phyloP scores from a whole-genome alignment of 805 yeast species.

The Candida peoriensis region DNA sequence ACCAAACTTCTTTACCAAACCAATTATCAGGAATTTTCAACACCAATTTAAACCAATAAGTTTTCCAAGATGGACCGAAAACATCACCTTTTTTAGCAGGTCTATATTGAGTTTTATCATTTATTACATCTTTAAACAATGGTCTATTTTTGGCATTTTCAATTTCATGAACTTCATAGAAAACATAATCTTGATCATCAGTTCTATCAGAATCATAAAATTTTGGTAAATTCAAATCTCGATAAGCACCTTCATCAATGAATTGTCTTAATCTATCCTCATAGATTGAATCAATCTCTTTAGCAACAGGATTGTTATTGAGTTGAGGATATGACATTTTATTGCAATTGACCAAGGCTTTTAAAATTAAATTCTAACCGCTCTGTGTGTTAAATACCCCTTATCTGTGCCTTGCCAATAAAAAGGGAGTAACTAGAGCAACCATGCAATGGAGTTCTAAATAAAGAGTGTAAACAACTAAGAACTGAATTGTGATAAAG shows the following conservation, averaged over 20 bases:
- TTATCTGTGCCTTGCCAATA: no score
- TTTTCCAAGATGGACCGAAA: constrained; percentile 96
- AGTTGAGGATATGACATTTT: constrained; percentile 31
- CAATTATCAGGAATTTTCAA: constrained; percentile 56
- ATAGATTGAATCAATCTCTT: constrained; percentile 71
- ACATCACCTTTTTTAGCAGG: constrained; percentile 63
- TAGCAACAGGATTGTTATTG: constrained; percentile 57
- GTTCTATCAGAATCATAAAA: constrained; percentile 64
- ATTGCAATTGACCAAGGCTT: no score
- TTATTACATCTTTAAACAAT: constrained; percentile 32
- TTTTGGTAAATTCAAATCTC: constrained; percentile 68
- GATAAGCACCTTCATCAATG: constrained; percentile 74
- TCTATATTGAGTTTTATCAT: constrained; percentile 34
- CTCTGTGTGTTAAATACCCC: no score
- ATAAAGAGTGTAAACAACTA: no score
- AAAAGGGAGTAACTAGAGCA: no score
- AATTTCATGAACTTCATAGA: constrained; percentile 65
- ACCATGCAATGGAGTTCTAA: no score
- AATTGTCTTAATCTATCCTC: constrained; percentile 73
- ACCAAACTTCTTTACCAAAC: constrained; percentile 44
- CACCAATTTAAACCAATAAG: constrained; percentile 84
- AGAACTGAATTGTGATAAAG: no score
- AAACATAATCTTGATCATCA: constrained; percentile 45
- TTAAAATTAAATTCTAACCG: no score
- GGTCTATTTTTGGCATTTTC: constrained; percentile 51